Base-by-base conservation (phyloP, 495 filamentous ascomycete genomes). In the Penicillium arizonense region DNA sequence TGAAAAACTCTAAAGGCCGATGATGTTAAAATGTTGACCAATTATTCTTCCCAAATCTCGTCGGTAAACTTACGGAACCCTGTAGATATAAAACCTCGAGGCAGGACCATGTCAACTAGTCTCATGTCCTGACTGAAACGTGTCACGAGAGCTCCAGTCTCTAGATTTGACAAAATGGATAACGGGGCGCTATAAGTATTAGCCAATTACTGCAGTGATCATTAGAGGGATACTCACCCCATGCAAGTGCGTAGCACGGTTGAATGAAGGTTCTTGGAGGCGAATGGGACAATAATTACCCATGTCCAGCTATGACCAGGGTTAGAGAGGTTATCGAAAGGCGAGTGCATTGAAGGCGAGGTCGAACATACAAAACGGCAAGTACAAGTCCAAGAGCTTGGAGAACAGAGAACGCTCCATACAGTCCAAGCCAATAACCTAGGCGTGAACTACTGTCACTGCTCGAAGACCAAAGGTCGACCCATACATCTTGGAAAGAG, bases 41-140 rank as follows among this genome's bases (percentile, higher is more conserved):
- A 7, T 26, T 7, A 26, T 5, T 7, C 7, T 9, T 7, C 8
- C 28, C 6, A 30, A 9, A 9, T 30, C 36, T 4, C 12, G 12
- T 11, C 42, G 20, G 5, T 45, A 13, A 18, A 32, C 50, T 53
- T 37, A 58, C 54, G 42, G 12, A 57, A 57, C 5, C 47, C 53
- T 30, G 50, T 42, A 5, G 42, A 46, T 49, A 56, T 57, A 51
- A 67, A 45, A 55, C 48, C 56, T 44, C 58, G 56, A 60, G 58
- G 58, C 3, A 61, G 50, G 14, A 61, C 47, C 58, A 61, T 61
- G 37, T 80, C 77, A 9, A 78, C 67, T 24, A 80, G 63, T 21
- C 50, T 61, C 28, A 78, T 65, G 51, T 80, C 76, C 48, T 80
- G 77, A 34, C 69, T 72, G 51, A 80, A 78, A 3, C 75, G 48